A percentile compares a stretch with the other conserved stretches of the same genome.
Conservation (phyloP, 2,329 filamentous ascomycete genomes). For the Westerdykella sp. region DNA sequence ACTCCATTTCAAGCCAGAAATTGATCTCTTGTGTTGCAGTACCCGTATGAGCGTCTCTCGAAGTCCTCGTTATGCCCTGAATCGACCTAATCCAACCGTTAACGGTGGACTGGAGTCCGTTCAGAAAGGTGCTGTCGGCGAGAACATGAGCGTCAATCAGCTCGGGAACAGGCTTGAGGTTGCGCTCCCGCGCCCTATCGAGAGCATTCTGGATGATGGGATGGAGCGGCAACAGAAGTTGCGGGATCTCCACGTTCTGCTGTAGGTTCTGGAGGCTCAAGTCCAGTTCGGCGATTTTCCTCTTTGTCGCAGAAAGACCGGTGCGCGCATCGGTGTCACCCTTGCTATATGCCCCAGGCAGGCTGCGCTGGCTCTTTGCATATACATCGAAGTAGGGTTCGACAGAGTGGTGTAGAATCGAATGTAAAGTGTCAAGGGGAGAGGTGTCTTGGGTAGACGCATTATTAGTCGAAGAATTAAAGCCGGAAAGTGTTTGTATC, state of each 20-base stretch:
- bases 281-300: slow-evolving; percentile 91
- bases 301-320: slow-evolving; percentile 94
- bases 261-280: slow-evolving; percentile 85
- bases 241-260: slow-evolving; percentile 96
- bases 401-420: slow-evolving; percentile 82
- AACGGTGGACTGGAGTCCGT: slow-evolving; percentile 85
- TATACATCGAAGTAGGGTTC: slow-evolving; percentile 97
- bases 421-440: slow-evolving; percentile 87
- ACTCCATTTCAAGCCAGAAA: slow-evolving; percentile 98
- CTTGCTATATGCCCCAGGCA: slow-evolving; percentile 55
- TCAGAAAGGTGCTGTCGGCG: slow-evolving; percentile 85
- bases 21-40: slow-evolving; percentile 97
- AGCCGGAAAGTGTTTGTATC: slow-evolving; percentile 84
- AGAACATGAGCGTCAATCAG: slow-evolving; percentile 69
- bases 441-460: slow-evolving; percentile 69
- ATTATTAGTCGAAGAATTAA: slow-evolving; percentile 61
- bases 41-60: slow-evolving; percentile 68
- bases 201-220: slow-evolving; percentile 80
- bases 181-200: slow-evolving; percentile 64
- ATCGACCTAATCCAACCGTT: slow-evolving; percentile 99
- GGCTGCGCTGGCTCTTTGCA: slow-evolving; percentile 56
- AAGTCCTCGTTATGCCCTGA: slow-evolving; percentile 90
- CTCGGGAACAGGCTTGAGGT: slow-evolving; percentile 67
- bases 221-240: slow-evolving; percentile 80
- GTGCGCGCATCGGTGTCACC: slow-evolving; percentile 86